A percentile compares a stretch with the other conserved stretches of the same genome.
phyloP scores from a whole-genome alignment of 306 rosid genomes.

The Quillaja saponaria region DNA sequence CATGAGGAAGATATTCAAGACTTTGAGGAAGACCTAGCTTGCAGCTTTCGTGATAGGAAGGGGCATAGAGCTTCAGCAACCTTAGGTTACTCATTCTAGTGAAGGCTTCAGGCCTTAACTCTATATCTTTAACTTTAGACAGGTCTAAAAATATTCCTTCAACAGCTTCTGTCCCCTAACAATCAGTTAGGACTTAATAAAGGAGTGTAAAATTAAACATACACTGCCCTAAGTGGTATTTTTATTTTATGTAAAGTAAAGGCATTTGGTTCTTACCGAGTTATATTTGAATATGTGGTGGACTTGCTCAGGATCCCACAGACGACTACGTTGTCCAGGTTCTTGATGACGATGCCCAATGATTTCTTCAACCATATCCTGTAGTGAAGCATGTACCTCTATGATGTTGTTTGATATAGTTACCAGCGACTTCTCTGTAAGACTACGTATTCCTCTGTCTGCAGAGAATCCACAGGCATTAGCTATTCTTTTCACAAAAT shows the following conservation, averaged over 20 bases:
- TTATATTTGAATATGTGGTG: not conserved
- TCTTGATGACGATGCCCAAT: not conserved
- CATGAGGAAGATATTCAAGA: slow-evolving; percentile 4
- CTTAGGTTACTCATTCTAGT: slow-evolving; percentile 16
- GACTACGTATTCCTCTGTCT: not conserved
- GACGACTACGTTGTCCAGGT: slow-evolving; percentile 11
- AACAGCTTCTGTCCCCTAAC: slow-evolving; percentile 32
- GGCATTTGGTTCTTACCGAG: too few species aligned
- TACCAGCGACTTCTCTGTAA: slow-evolving; percentile 9
- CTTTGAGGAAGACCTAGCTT: not conserved
- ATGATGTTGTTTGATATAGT: not conserved
- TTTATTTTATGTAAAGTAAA: too few species aligned
- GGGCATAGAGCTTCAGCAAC: slow-evolving; percentile 13
- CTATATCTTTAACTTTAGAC: not conserved
- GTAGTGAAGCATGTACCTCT: slow-evolving; percentile 21
- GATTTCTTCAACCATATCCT: not conserved
- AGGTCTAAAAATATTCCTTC: slow-evolving; percentile 24
- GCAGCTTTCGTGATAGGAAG: not conserved
- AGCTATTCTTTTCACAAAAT: not conserved
- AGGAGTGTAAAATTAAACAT: too few species aligned
- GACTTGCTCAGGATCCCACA: not conserved
- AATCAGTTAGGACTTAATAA: not conserved
- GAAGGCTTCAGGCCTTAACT: slow-evolving; percentile 21
- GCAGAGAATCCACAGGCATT: not conserved
- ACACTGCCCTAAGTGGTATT: not conserved